These are phyloP conservation scores for Colletotrichum musicola DNA, from an alignment of 2,329 filamentous ascomycete species.

Conservation along the genomic window DNA sequence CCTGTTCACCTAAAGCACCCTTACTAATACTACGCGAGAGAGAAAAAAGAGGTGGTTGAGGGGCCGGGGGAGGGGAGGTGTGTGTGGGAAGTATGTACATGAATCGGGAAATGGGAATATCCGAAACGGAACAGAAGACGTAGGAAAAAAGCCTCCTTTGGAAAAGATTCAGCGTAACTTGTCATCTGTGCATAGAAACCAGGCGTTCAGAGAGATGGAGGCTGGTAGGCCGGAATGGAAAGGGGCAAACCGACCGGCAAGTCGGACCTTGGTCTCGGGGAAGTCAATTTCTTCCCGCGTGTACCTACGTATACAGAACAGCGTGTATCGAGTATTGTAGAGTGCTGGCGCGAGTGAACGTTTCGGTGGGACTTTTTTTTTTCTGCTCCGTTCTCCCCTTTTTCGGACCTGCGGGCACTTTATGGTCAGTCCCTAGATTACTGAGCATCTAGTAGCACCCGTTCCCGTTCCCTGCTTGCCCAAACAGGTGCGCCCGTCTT, in stretches of 20 bases:
- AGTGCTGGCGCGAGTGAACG: too few species aligned
- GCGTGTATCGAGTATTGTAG: constrained; percentile 5
- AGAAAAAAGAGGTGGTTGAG: background rate
- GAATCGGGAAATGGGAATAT: constrained; percentile 1
- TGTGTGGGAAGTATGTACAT: background rate
- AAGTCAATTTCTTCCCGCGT: background rate
- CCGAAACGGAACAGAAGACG: constrained; percentile 9
- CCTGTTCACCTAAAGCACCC: constrained; percentile 54
- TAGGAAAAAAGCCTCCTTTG: background rate
- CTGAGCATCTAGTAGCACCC: too few species aligned
- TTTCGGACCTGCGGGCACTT: too few species aligned
- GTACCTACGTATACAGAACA: background rate
- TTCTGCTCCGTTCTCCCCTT: too few species aligned
- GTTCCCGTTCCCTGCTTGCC: too few species aligned
- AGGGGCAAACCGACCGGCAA: constrained; percentile 5
- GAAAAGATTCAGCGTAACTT: constrained; percentile 14
- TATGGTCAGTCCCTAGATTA: too few species aligned
- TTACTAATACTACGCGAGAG: background rate
- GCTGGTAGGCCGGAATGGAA: constrained; percentile 12
- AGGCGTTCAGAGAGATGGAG: constrained; percentile 31
- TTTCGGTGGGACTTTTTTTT: too few species aligned
- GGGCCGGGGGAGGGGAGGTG: too few species aligned
- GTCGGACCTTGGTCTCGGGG: constrained; percentile 11
- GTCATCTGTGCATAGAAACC: constrained; percentile 35
- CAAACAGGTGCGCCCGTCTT: too few species aligned